Conservation (phyloP, 345 rosid genomes). For the Adansonia digitata region DNA sequence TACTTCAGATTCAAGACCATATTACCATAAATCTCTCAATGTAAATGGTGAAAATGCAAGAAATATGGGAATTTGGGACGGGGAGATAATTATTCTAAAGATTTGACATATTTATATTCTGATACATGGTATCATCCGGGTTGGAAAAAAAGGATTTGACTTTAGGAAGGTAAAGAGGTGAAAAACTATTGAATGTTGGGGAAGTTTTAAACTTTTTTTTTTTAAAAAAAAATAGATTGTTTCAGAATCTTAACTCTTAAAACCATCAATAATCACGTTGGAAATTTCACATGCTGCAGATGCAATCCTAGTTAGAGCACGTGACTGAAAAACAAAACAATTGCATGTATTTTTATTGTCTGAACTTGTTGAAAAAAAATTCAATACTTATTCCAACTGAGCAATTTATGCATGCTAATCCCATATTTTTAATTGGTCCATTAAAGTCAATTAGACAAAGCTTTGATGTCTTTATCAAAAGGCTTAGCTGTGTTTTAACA, state of each 20-base stretch:
- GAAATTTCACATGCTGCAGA: conserved; percentile 7
- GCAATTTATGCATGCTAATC: not conserved
- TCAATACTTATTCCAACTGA: not conserved
- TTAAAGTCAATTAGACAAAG: conserved; percentile 19
- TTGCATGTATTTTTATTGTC: not conserved
- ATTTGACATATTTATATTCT: conserved; percentile 3
- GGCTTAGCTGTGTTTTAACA: conserved; percentile 34
- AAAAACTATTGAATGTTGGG: not conserved
- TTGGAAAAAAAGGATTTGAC: not conserved
- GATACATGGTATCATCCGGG: not conserved
- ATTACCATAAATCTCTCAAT: not conserved
- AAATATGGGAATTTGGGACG: not conserved
- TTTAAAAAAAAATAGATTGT: not conserved
- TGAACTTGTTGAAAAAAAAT: not conserved
- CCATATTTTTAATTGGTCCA: not conserved
- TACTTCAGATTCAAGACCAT: not conserved
- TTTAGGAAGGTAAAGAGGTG: not conserved
- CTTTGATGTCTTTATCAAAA: conserved; percentile 22
- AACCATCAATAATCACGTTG: not conserved
- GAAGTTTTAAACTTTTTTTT: not conserved
- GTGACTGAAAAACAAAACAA: not conserved
- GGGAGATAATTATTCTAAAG: not conserved
- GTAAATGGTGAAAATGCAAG: conserved; percentile 1
- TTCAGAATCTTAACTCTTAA: not conserved
- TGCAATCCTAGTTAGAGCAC: conserved; percentile 12